These are phyloP conservation scores for Xanthoparmelia taractica DNA, from an alignment of 495 filamentous ascomycete genomes.

Conservation along the genomic window DNA sequence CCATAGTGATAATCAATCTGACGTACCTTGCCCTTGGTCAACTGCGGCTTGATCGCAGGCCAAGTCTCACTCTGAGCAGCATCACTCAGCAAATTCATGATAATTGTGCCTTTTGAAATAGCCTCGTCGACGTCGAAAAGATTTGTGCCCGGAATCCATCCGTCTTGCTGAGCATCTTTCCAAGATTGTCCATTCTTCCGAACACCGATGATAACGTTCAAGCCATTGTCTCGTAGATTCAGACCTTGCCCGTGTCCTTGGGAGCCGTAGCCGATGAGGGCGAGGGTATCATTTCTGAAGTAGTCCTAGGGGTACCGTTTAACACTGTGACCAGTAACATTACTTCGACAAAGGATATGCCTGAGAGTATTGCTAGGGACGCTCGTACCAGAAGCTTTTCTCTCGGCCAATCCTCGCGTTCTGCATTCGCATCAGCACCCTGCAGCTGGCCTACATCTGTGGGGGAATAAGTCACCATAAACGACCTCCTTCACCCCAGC, in stretches of 20 bases:
- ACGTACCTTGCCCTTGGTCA: constrained; percentile 90
- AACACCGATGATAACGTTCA: constrained; percentile 97
- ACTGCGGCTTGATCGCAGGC: constrained; percentile 92
- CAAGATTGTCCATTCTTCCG: constrained; percentile 96
- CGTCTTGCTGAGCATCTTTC: constrained; percentile 94
- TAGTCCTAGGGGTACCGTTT: constrained; percentile 59
- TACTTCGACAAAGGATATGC: background rate
- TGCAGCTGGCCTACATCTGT: background rate
- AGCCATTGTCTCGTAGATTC: constrained; percentile 97
- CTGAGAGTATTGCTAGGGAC: background rate
- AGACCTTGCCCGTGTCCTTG: constrained; percentile 98
- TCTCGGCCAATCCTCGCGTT: constrained; percentile 95
- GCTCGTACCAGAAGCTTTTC: constrained; percentile 84
- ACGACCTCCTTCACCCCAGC: constrained; percentile 87
- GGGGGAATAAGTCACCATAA: constrained; percentile 53
- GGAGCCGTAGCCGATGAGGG: constrained; percentile 97
- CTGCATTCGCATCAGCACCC: constrained; percentile 38
- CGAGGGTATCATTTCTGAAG: constrained; percentile 99
- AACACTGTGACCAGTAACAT: constrained; percentile 4
- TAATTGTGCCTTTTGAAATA: constrained; percentile 82
- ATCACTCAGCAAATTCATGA: constrained; percentile 98
- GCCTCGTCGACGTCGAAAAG: constrained; percentile 96
- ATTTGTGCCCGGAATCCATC: constrained; percentile 97
- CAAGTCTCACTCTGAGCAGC: constrained; percentile 97
- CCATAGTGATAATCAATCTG: too few species aligned